Conservation (phyloP, 768 basidiomycete species). For the Russula ochroleuca region DNA sequence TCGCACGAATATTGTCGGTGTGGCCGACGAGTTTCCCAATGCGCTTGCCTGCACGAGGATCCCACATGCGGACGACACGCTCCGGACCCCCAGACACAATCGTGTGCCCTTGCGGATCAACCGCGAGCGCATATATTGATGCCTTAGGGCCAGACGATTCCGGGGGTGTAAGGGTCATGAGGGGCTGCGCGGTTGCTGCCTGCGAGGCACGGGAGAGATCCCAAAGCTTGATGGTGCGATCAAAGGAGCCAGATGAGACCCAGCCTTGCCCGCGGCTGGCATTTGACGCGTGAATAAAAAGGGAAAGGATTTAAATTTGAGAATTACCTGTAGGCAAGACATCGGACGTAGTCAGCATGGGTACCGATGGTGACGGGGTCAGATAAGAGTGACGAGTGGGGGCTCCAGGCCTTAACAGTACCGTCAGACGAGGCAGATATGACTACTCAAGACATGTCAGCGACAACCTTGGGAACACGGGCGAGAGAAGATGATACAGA, state of each 20-base stretch:
- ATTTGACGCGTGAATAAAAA: constrained; percentile 22
- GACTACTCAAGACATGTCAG: constrained; percentile 42
- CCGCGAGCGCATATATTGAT: constrained; percentile 73
- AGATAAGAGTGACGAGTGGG: constrained; percentile 56
- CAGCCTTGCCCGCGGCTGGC: constrained; percentile 73
- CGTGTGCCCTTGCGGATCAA: constrained; percentile 72
- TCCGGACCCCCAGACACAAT: constrained; percentile 92
- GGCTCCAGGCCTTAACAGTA: constrained; percentile 89
- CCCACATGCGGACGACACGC: constrained; percentile 87
- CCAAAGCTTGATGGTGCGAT: constrained; percentile 93
- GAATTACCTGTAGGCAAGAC: constrained; percentile 61
- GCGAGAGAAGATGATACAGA: constrained; percentile 34
- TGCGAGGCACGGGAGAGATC: constrained; percentile 48
- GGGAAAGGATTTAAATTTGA: neutral
- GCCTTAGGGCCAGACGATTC: constrained; percentile 64
- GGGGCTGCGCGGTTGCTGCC: constrained; percentile 40
- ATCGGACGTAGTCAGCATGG: constrained; percentile 85
- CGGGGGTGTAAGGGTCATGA: constrained; percentile 63
- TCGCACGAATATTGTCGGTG: constrained; percentile 92
- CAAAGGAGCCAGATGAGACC: constrained; percentile 92
- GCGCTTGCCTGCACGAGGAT: constrained; percentile 79
- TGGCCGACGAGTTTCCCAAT: constrained; percentile 89
- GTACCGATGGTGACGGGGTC: constrained; percentile 68
- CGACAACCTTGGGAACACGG: neutral
- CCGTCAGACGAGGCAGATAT: constrained; percentile 95